Conservation (phyloP, 1,139 yeast species). For the Taphrina flavorubra region DNA sequence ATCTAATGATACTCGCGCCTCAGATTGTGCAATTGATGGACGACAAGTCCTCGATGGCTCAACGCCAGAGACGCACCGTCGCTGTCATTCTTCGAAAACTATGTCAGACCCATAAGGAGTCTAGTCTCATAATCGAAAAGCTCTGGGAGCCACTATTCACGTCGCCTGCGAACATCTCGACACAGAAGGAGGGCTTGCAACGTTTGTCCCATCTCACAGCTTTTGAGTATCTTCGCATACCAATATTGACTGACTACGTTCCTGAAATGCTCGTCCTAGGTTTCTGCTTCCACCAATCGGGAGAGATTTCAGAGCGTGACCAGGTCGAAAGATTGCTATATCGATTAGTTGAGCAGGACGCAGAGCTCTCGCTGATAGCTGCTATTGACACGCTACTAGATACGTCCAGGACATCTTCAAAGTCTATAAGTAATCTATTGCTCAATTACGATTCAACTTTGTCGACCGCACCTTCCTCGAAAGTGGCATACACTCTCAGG, state of each 20-base stretch:
- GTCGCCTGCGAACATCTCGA: not conserved
- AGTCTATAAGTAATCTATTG: too few species aligned
- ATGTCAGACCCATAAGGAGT: not conserved
- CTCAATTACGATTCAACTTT: not conserved
- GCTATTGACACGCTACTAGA: constrained; percentile 4
- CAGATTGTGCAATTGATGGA: constrained; percentile 13
- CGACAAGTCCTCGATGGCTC: constrained; percentile 15
- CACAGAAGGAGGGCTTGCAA: not conserved
- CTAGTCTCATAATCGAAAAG: not conserved
- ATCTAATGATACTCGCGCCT: constrained; percentile 14
- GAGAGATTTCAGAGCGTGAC: not conserved
- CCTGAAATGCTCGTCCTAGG: not conserved
- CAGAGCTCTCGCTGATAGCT: not conserved
- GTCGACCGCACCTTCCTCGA: not conserved
- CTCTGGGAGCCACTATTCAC: constrained; percentile 13
- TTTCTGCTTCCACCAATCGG: not conserved
- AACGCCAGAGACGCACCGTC: not conserved
- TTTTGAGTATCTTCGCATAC: not conserved
- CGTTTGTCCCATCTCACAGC: constrained; percentile 6
- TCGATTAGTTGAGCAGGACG: not conserved
- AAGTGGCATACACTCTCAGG: constrained; percentile 1
- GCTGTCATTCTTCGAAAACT: constrained; percentile 11
- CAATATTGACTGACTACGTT: not conserved
- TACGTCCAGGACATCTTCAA: not conserved
- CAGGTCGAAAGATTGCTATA: constrained; percentile 14